Conservation (phyloP, 139 green algal species). For the Auxenochlorella protothecoides region DNA sequence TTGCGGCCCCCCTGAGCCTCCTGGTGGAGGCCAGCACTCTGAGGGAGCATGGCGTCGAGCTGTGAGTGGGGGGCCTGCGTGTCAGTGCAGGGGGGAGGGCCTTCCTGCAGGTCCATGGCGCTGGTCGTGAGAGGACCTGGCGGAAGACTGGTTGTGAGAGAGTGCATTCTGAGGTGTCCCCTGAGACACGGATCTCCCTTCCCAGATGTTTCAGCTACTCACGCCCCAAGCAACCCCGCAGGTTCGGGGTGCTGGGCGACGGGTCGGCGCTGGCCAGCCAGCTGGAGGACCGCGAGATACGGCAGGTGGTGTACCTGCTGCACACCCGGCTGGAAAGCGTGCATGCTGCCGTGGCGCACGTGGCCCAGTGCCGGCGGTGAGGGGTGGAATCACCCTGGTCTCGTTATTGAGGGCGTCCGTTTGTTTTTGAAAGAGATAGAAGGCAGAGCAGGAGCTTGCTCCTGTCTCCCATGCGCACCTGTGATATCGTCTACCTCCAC, state of each 20-base stretch:
- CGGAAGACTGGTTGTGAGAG: not conserved
- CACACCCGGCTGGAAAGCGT: slow-evolving; percentile 7
- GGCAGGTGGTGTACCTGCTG: slow-evolving; percentile 22
- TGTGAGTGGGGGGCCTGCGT: slow-evolving; percentile 28
- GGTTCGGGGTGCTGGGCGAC: slow-evolving; percentile 15
- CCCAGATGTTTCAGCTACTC: no score
- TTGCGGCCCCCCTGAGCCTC: slow-evolving; percentile 62
- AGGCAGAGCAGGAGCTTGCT: no score
- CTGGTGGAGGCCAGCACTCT: slow-evolving; percentile 61
- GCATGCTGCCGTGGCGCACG: slow-evolving; percentile 12
- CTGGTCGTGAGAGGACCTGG: not conserved
- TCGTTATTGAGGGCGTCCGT: no score
- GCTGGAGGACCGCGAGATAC: slow-evolving; percentile 12
- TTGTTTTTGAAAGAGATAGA: no score
- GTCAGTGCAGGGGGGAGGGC: no score
- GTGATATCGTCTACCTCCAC: not conserved
- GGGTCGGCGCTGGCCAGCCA: slow-evolving; percentile 10
- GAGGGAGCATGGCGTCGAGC: slow-evolving; percentile 77
- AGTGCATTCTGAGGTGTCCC: not conserved
- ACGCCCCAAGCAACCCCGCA: not conserved
- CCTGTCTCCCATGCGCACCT: not conserved
- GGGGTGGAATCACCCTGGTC: not conserved
- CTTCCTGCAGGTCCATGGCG: not conserved
- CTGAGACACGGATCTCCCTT: not conserved
- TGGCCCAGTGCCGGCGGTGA: slow-evolving; percentile 15